Base-by-base conservation (phyloP, 2,329 filamentous ascomycete genomes). In the Paraphoma sp. region DNA sequence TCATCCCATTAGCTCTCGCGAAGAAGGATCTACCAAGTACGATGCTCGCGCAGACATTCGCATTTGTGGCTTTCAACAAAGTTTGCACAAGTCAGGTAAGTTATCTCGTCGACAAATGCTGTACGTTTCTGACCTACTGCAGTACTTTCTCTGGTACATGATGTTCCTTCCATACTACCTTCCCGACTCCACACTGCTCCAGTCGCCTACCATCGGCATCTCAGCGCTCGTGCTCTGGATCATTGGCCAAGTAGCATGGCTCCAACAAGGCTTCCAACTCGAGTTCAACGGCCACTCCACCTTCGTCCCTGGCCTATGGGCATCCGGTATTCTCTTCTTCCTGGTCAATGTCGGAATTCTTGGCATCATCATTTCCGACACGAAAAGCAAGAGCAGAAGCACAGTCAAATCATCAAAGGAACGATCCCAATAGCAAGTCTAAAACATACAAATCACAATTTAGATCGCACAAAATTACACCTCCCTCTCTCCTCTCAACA, bases 121-220 rank as follows among this genome's bases (percentile, higher is more conserved):
- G 30, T 48, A 31, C 7, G 36, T 49, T 48, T 56, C 51, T 59
- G 16, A 61, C 33, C 8, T 10, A 4, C 7, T 7, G 16, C 4
- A 97, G 92, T 99, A 99, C 76, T 99, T 99, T 76, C 85, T 99
- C 48, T 99, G 95, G 95, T 98, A 99, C 78, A 88, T 97, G 78
- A 87, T 97, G 63, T 91, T 99, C 67, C 82, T 98, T 2, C 95
- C 95, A 0, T 88, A 97, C 48, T 96, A 97, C 74, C 87, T 99
- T 0, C 93, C 94, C 0, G 80, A 80, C 38, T 97, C 93, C 0
- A 89, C 89, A 0, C 83, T 97, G 12, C 78, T 96, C 0, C 78
- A 75, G 4, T 82, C 79, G 2, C 86, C 86, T 0, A 69, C 71
- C 6, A 77, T 89, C 3, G 95, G 95, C 1, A 56, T 90, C 1